These are phyloP conservation scores for Rhexocercosporidium sp. DNA, from an alignment of 2,329 filamentous ascomycete genomes.

Conservation along the genomic window DNA sequence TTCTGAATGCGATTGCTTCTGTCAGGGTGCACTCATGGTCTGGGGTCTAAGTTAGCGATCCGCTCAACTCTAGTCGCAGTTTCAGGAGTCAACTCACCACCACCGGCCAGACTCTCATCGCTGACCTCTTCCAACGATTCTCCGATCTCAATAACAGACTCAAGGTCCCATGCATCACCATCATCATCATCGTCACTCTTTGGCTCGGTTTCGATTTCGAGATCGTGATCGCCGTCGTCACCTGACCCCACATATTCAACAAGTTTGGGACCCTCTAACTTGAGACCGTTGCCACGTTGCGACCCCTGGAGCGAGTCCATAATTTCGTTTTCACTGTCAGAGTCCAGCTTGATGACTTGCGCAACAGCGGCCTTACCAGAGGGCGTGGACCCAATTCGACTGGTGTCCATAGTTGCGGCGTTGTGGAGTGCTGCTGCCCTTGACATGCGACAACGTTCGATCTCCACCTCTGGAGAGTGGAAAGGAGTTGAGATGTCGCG, in stretches of 20 bases:
- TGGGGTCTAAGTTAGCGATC: slow-evolving; percentile 35
- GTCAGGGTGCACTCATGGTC: slow-evolving; percentile 61
- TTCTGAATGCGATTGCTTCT: slow-evolving; percentile 71
- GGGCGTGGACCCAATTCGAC: background rate
- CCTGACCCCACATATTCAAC: slow-evolving; percentile 19
- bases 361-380: slow-evolving; percentile 11
- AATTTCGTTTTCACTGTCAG: slow-evolving; percentile 23
- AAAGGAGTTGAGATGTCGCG: background rate
- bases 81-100: slow-evolving; percentile 43
- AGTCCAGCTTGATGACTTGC: slow-evolving; percentile 26
- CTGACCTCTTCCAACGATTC: slow-evolving; percentile 53
- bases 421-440: background rate
- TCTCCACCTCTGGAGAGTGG: background rate
- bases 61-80: slow-evolving; percentile 14
- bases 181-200: slow-evolving; percentile 29
- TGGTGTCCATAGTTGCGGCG: background rate
- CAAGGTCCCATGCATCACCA: slow-evolving; percentile 45
- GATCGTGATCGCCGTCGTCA: slow-evolving; percentile 27
- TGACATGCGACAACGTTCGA: background rate
- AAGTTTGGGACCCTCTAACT: slow-evolving; percentile 9
- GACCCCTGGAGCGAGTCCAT: slow-evolving; percentile 12
- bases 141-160: slow-evolving; percentile 53
- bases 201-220: slow-evolving; percentile 12
- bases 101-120: slow-evolving; percentile 51
- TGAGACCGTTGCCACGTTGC: slow-evolving; percentile 25